A percentile compares a stretch with the other conserved stretches of the same genome.
Conservation (phyloP, 331 rosid species). For the Dryas integrifolia region DNA sequence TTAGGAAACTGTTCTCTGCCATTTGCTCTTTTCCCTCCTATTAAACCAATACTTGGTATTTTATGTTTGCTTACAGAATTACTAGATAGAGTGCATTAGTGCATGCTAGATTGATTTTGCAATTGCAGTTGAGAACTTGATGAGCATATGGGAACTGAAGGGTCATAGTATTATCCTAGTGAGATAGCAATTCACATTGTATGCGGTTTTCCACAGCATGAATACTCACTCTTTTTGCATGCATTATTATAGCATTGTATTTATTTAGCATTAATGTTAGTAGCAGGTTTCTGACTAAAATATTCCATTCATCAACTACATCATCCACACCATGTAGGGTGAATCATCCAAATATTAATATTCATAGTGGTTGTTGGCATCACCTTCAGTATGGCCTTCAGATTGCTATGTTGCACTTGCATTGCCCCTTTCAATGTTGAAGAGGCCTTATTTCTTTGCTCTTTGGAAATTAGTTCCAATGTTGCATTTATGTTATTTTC, state of each 20-base stretch:
- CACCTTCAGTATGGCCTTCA: slow-evolving; percentile 3
- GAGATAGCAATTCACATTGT: neutral
- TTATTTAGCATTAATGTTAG: neutral
- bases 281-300: neutral
- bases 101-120: neutral
- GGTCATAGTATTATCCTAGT: neutral
- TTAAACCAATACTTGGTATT: neutral
- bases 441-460: neutral
- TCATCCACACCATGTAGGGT: neutral
- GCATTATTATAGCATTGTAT: slow-evolving; percentile 3
- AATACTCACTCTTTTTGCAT: neutral
- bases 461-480: neutral
- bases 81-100: neutral
- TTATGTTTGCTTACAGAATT: neutral
- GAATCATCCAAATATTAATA: slow-evolving; percentile 7
- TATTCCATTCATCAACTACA: neutral
- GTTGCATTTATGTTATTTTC: neutral
- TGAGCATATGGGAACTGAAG: neutral
- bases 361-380: slow-evolving; percentile 11
- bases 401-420: slow-evolving; percentile 12
- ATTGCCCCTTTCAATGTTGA: neutral
- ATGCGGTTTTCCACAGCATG: neutral
- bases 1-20: neutral
- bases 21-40: neutral
- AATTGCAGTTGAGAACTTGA: no score